Evolutionary conservation across 2,329 filamentous ascomycete genomes (phyloP).

Genomic region (Aspergillus flavus): DNA sequence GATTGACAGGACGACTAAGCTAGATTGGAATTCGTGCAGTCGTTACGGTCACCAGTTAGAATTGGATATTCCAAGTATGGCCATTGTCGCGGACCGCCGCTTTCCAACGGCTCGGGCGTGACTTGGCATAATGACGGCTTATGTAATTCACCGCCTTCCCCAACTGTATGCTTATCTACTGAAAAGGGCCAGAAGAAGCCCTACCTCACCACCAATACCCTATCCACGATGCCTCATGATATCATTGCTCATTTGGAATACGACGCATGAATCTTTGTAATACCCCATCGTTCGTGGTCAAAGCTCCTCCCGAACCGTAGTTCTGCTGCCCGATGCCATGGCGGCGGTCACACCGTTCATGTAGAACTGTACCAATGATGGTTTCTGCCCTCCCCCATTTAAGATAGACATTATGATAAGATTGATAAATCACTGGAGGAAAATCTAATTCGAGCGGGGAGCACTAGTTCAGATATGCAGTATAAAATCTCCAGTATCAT

Average conservation of each 20-base stretch:
- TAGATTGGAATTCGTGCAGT: constrained; percentile 17
- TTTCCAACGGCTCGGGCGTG: not conserved
- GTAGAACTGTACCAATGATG: not conserved
- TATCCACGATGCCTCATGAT: too few species aligned
- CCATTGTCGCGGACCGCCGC: not conserved
- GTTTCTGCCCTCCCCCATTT: not conserved
- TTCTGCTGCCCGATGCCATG: constrained; percentile 1
- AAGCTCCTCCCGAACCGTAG: not conserved
- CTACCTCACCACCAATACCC: not conserved
- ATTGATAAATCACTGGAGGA: constrained; percentile 5
- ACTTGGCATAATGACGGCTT: not conserved
- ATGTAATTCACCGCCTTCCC: constrained; percentile 2
- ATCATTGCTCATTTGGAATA: too few species aligned
- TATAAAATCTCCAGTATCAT: not conserved
- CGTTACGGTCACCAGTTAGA: not conserved
- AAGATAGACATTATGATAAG: not conserved
- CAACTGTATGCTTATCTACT: not conserved
- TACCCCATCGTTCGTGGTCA: not conserved
- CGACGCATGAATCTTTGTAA: too few species aligned
- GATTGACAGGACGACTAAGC: constrained; percentile 11
- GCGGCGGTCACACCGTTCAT: not conserved
- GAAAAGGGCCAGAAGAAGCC: not conserved
- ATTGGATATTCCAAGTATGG: not conserved
- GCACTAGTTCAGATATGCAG: not conserved
- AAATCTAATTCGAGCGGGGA: not conserved